phyloP scores from a whole-genome alignment of 768 basidiomycete species.

The Paxillus rubicundulus region DNA sequence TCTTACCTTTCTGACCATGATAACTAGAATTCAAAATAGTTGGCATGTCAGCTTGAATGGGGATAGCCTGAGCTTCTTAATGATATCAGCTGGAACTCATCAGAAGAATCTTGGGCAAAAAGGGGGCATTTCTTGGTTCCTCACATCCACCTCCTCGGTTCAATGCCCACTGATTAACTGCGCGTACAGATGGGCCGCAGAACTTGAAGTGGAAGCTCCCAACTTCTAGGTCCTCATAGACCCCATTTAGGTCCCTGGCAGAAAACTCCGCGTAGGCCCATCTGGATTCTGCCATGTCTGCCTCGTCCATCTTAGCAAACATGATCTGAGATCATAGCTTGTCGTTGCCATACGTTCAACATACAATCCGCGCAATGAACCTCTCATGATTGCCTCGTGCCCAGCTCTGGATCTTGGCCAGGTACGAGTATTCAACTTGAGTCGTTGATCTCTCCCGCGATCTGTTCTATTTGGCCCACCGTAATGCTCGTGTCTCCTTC shows the following conservation, averaged over 20 bases:
- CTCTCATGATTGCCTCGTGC: conserved; percentile 17
- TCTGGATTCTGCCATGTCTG: conserved; percentile 2
- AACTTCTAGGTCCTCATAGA: conserved; percentile 1
- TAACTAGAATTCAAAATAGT: background rate
- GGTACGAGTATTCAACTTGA: conserved; percentile 4
- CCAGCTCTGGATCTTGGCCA: background rate
- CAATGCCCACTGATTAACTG: conserved; percentile 11
- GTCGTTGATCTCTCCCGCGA: conserved; percentile 3
- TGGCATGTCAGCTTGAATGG: conserved; percentile 6
- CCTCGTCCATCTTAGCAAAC: conserved; percentile 8
- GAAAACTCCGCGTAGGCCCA: conserved; percentile 17
- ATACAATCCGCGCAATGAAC: conserved; percentile 15
- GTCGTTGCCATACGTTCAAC: conserved; percentile 3
- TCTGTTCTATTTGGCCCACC: background rate
- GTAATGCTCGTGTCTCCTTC: background rate
- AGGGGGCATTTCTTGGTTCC: conserved; percentile 5
- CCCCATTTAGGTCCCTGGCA: conserved; percentile 9
- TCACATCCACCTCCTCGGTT: conserved; percentile 26
- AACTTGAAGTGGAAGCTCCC: background rate
- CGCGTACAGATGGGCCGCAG: background rate
- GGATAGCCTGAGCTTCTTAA: conserved; percentile 8
- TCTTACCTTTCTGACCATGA: conserved; percentile 6
- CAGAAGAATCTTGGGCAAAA: conserved; percentile 6
- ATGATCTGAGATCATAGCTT: conserved; percentile 9
- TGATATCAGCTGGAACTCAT: conserved; percentile 5